phyloP scores from a whole-genome alignment of 164 flowering plant species.

The Vitis cinerea region DNA sequence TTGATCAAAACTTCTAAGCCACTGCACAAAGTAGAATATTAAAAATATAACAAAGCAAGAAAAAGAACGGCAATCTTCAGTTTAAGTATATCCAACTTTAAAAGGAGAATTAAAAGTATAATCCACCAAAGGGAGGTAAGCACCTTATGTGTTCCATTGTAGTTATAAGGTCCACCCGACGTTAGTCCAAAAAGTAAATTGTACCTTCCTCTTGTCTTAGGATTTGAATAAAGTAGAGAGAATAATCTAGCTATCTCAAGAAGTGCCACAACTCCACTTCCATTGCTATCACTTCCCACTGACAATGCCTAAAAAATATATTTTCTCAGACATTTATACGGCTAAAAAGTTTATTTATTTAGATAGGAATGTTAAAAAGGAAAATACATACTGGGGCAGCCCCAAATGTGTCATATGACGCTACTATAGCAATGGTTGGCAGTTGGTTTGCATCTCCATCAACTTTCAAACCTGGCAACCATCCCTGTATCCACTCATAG shows the following conservation, averaged over 20 bases:
- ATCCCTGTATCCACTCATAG: conserved; percentile 59
- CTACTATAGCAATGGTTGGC: conserved; percentile 98
- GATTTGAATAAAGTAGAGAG: conserved; percentile 84
- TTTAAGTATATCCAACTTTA: neutral
- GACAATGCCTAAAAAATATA: conserved; percentile 64
- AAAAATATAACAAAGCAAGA: conserved; percentile 1
- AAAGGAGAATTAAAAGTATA: neutral
- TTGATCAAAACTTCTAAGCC: conserved; percentile 95
- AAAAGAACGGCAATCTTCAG: neutral
- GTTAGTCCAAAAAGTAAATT: conserved; percentile 90
- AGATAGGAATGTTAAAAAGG: too few relatives aligned
- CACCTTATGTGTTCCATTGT: conserved; percentile 95
- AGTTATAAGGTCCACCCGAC: conserved; percentile 98
- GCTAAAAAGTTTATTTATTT: too few relatives aligned
- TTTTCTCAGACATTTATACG: neutral
- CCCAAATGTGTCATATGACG: conserved; percentile 98
- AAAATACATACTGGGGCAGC: conserved; percentile 80
- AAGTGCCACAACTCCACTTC: conserved; percentile 95
- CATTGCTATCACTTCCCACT: conserved; percentile 96
- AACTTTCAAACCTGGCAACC: conserved; percentile 85
- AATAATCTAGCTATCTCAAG: conserved; percentile 93
- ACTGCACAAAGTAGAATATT: conserved; percentile 38
- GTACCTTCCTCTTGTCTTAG: conserved; percentile 93
- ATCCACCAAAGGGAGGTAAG: conserved; percentile 3
- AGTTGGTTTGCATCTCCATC: conserved; percentile 91